Conservation (phyloP, 257 asterid species). For the Penstemon davidsonii region DNA sequence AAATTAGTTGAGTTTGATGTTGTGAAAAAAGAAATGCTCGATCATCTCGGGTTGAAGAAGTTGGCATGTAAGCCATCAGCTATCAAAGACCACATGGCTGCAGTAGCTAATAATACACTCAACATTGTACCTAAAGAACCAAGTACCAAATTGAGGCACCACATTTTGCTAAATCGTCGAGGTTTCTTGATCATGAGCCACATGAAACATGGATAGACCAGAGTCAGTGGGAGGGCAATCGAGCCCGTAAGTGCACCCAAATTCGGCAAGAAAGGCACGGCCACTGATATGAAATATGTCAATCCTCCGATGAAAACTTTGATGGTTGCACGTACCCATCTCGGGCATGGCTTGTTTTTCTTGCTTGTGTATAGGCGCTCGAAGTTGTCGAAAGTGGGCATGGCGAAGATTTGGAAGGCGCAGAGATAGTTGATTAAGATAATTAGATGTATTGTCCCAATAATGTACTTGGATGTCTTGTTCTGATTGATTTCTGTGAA, state of each 20-base stretch:
- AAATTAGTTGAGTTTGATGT: too few relatives aligned
- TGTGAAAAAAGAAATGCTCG: too few relatives aligned
- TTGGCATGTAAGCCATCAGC: conserved; percentile 59
- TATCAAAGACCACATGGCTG: conserved; percentile 59
- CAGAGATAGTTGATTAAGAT: conserved; percentile 48
- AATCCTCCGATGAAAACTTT: conserved; percentile 58
- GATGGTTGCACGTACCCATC: conserved; percentile 49
- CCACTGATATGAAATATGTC: conserved; percentile 50
- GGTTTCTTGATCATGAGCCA: conserved; percentile 64
- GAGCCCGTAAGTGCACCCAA: conserved; percentile 56
- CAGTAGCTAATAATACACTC: conserved; percentile 30
- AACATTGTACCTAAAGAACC: conserved; percentile 46
- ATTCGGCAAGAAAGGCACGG: conserved; percentile 62
- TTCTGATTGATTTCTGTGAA: conserved; percentile 31
- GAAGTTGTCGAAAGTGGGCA: conserved; percentile 68
- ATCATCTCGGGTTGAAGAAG: conserved; percentile 54
- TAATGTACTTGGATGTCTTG: conserved; percentile 38
- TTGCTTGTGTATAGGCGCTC: conserved; percentile 45
- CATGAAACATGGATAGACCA: conserved; percentile 75
- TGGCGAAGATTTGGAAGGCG: conserved; percentile 68
- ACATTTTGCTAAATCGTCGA: conserved; percentile 27
- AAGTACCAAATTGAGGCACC: conserved; percentile 55
- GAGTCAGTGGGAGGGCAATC: conserved; percentile 49
- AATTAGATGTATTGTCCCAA: conserved; percentile 37
- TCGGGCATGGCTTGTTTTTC: conserved; percentile 51